Evolutionary conservation across 345 rosid genomes (phyloP), one percentile per base, ranked within the genome.

Genomic region (Rhizophora mangle): DNA sequence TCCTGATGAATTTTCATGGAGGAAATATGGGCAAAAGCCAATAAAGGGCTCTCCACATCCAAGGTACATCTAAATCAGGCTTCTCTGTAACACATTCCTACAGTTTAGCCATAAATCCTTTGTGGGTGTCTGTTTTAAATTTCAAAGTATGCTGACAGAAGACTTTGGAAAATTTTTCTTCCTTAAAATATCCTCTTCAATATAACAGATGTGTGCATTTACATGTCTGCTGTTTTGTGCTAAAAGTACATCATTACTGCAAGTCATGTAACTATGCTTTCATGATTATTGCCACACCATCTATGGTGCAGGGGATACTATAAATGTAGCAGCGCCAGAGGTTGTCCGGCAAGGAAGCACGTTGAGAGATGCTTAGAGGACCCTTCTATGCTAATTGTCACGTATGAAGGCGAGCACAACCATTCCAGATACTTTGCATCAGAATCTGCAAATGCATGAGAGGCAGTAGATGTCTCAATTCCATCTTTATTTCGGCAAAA

Each of bases 321-420:
- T 32, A 90, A 90, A 70, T 90, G 96, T 64, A 90, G 96, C 82
- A 86, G 86, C 59, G 72, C 86, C 64, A 84, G 93, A 82, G 93
- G 93, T n/a, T 90, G 93, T 74, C 93, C 96, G 0, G 96, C 96
- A 31, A 86, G 91, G 82, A 90, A 90, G 82, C 96, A 88, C 37
- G 96, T 90, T 6, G 96, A 90, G 84, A 83, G 93, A 70, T 85
- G 96, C 77, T 49, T 81, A 49, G 92, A 88, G 73, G 96, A 90
- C 27, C 85, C 92, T 57, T 77, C 96, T 0, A 88, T 88, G 96
- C 76, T 90, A 56, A 83, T 83, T 68, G 93, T 90, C 51, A 90
- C 92, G 0, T 90, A 90, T 49, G 93, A 90, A 82, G 91, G 90
- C 0, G 93, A 88, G 58, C 96, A 90, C 68, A 90, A 83, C 49